Conservation (phyloP, 192 early-diverging fungal species). For the Linnemannia zychae region DNA sequence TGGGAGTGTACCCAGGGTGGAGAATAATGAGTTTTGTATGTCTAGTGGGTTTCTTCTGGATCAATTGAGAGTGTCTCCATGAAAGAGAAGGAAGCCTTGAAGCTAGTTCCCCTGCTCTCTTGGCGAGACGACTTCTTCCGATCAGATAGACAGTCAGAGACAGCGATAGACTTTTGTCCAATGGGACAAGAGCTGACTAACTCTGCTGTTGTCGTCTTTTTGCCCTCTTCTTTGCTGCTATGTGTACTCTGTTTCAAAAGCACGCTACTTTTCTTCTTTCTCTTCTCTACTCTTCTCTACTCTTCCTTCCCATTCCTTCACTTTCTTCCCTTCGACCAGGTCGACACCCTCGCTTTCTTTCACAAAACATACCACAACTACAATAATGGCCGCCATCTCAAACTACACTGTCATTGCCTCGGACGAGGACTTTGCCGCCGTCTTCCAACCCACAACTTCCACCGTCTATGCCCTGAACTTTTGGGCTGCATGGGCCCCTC, state of each 20-base stretch:
- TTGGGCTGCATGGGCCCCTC: constrained; percentile 91
- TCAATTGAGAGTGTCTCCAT: neutral
- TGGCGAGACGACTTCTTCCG: neutral
- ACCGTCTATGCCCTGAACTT: constrained; percentile 82
- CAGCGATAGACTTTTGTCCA: neutral
- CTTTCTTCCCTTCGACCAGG: neutral
- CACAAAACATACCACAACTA: neutral
- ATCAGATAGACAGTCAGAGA: neutral
- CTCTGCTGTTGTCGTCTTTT: neutral
- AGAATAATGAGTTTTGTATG: constrained; percentile 3
- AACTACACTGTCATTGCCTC: constrained; percentile 61
- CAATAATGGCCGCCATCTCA: constrained; percentile 27
- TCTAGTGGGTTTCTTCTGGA: neutral
- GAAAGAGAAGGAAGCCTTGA: neutral
- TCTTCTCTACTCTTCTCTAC: neutral
- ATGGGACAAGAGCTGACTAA: neutral
- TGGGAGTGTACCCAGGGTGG: neutral
- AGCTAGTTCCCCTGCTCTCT: neutral
- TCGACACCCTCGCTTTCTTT: neutral
- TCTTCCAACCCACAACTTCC: constrained; percentile 46
- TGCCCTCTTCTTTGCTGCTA: neutral
- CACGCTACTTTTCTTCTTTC: neutral
- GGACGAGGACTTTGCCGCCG: constrained; percentile 57
- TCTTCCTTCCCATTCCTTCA: neutral
- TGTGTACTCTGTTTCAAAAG: neutral